These are phyloP conservation scores for Magnolia officinalis DNA, from an alignment of 164 flowering plant genomes.

Conservation along the genomic window DNA sequence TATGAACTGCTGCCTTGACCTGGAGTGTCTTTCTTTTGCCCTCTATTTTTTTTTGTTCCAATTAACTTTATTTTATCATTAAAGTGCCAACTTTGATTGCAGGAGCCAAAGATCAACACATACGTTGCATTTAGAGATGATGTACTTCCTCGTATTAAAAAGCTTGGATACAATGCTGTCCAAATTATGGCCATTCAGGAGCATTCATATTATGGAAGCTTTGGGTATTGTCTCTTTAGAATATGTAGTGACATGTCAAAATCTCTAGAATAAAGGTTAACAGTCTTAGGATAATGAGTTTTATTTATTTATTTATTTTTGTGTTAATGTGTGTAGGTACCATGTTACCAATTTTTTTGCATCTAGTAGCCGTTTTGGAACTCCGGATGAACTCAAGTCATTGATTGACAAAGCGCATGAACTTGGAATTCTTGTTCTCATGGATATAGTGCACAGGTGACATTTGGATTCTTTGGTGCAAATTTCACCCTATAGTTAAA, in stretches of 20 bases:
- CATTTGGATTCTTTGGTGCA: neutral
- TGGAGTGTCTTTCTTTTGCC: neutral
- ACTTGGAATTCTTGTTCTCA: constrained; percentile 89
- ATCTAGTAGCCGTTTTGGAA: constrained; percentile 97
- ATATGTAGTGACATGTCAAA: neutral
- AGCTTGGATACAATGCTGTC: constrained; percentile 95
- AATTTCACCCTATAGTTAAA: too few species aligned
- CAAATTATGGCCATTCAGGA: constrained; percentile 99
- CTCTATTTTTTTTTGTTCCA: neutral
- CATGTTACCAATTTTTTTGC: constrained; percentile 99
- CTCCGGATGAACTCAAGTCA: constrained; percentile 97
- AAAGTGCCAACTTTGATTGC: constrained; percentile 22
- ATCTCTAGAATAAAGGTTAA: neutral
- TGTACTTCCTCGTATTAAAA: constrained; percentile 95
- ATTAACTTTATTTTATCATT: neutral
- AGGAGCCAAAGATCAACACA: constrained; percentile 90
- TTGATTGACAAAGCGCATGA: constrained; percentile 97
- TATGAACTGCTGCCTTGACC: too few species aligned
- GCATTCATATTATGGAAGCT: constrained; percentile 98
- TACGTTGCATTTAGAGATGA: constrained; percentile 93
- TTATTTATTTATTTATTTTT: constrained; percentile 1
- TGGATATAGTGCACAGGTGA: constrained; percentile 99
- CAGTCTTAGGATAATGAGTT: neutral
- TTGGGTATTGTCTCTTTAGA: constrained; percentile 59
- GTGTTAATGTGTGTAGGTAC: constrained; percentile 49